Evolutionary conservation across 1,284 basidiomycete species (phyloP), one percentile per base, ranked within the genome.

Genomic region (Leccinum holopus): DNA sequence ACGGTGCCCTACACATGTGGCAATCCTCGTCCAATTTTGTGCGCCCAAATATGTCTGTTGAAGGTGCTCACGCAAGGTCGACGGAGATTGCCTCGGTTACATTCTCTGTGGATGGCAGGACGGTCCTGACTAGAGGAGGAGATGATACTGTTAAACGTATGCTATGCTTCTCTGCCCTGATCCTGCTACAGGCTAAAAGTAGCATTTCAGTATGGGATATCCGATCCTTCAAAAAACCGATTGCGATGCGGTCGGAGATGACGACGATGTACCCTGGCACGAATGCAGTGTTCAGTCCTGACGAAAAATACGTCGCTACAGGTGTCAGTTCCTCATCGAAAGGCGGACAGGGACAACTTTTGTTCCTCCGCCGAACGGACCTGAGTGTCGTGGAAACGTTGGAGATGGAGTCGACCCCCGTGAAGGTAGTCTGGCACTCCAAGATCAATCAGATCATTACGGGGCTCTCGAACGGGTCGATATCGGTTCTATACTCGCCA

Each of bases 401-500:
- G 69, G 88, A 79, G 74, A 87, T 86, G 77, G 90, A 82, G 57
- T 82, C 87, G 32, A 93, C 90, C 32, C 94, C 96, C 5, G 91
- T 98, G 61, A 91, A 88, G 69, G 91, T 97, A 1, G 78, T 85
- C 33, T 98, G 95, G 95, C 96, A 97, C 78, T 87, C 93, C n/a
- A 92, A 93, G 76, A 97, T 98, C 80, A 98, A 98, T 79, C 96
- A 98, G 90, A 92, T 98, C 71, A 81, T 97, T 60, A 84, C 90
- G 32, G 90, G 94, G 1, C 81, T 94, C 57, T 92, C 95, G n/a
- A 92, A 87, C 67, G 97, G 97, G 30, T 82, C 88, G 63, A 88
- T 98, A 67, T 86, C 88, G 62, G 92, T 98, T 60, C 82, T 97
- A 57, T 99, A 99, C 79, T 96, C 94, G 52, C 93, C 95, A 2